Evolutionary conservation across 805 yeast genomes (phyloP), one percentile per base, ranked within the genome.

Genomic region (Wickerhamomyces pijperi): DNA sequence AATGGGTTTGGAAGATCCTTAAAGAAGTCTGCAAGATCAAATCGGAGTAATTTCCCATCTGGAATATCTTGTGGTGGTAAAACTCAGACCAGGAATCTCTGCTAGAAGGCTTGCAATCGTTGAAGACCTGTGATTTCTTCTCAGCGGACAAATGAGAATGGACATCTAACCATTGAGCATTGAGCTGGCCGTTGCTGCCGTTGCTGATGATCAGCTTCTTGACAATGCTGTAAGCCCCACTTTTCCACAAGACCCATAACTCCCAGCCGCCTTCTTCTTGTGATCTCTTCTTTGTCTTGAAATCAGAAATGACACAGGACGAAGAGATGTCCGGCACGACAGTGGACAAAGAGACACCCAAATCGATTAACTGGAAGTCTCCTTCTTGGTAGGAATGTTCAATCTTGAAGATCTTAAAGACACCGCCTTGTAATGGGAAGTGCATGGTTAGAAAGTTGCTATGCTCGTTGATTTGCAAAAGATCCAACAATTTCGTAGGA

Each of bases 161-260:
- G 9, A 55, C 48, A 15, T 36, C 35, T 16, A 38, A 40, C 61
- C 59, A 57, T 17, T 42, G 34, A 3, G 53, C 37, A 3, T 50
- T 25, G 1, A 39, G 39, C 16, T 59, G n/a, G n/a, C n/a, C n/a
- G n/a, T n/a, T n/a, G n/a, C n/a, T n/a, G n/a, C n/a, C 59, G 28
- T 56, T 49, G 14, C 42, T 37, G 16, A 65, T 40, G 13, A 57
- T 54, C 31, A 64, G 44, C 13, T 57, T 47, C 41, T 66, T 65
- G n/a, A 73, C 46, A 32, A 66, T 58, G 13, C 77, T 69, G 1
- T 72, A 65, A 2, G 73, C 67, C 44, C 79, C 78, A 46, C 82
- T 74, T 50, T 78, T 80, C 83, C 84, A 77, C 28, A 79, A 58
- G 1, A 66, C 61, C 53, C 67, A 58, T 3, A 72, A 44, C 34